Conservation (phyloP, 192 early-diverging fungal species). For the Lobosporangium transversale region DNA sequence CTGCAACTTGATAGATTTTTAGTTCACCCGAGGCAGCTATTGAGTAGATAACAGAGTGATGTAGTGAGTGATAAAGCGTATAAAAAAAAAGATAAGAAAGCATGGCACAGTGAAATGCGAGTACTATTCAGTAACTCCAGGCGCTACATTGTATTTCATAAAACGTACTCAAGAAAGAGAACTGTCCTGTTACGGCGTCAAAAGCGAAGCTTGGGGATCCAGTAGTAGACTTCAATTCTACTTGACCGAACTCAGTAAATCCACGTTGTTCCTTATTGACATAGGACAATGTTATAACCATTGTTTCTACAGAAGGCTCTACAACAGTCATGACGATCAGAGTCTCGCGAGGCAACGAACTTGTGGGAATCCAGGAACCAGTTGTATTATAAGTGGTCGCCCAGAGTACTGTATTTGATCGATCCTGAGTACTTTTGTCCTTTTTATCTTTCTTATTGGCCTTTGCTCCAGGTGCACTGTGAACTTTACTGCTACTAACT, state of each 20-base stretch:
- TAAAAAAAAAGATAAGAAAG: not conserved
- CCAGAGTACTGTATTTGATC: constrained; percentile 42
- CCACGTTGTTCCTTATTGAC: constrained; percentile 58
- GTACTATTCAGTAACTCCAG: not conserved
- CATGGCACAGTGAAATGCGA: not conserved
- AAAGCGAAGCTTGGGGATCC: constrained; percentile 36
- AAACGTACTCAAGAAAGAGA: constrained; percentile 49
- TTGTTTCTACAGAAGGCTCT: constrained; percentile 7
- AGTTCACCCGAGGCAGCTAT: constrained; percentile 37
- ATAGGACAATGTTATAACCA: constrained; percentile 45
- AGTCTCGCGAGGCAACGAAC: constrained; percentile 50
- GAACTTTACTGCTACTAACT: constrained; percentile 47
- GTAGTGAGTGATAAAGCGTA: not conserved
- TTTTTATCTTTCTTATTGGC: constrained; percentile 18
- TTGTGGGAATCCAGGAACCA: constrained; percentile 57
- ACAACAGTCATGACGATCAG: constrained; percentile 55
- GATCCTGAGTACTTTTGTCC: constrained; percentile 15
- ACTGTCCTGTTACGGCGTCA: constrained; percentile 41
- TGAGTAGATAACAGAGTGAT: too few relatives aligned
- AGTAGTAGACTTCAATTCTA: constrained; percentile 37
- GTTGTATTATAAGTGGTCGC: constrained; percentile 55
- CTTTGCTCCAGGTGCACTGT: constrained; percentile 4
- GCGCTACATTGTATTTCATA: not conserved
- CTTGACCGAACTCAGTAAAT: constrained; percentile 46
- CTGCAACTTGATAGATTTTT: constrained; percentile 33